These are phyloP conservation scores for Gentiana straminea DNA, from an alignment of 257 asterid species.

Conservation along the genomic window DNA sequence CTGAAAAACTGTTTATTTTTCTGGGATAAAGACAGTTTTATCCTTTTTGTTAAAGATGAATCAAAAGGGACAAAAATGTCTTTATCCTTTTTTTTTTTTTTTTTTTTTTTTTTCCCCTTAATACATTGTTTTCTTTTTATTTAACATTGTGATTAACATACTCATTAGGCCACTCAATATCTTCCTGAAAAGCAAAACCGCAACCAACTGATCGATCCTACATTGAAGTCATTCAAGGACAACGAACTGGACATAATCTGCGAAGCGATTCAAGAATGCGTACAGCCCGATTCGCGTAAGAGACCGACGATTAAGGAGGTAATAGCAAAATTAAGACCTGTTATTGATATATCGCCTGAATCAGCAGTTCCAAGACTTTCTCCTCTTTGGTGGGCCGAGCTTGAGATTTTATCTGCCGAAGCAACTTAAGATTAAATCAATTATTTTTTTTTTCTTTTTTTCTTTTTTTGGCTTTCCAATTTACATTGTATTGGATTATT, in stretches of 20 bases:
- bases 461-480: too few species aligned
- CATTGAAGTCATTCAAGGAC: constrained; percentile 31
- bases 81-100: neutral
- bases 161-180: constrained; percentile 32
- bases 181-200: constrained; percentile 13
- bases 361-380: constrained; percentile 25
- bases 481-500: too few species aligned
- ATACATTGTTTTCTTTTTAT: neutral
- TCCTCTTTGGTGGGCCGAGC: constrained; percentile 32
- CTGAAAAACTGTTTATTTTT: too few species aligned
- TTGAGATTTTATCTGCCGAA: constrained; percentile 19
- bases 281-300: constrained; percentile 25
- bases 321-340: constrained; percentile 38
- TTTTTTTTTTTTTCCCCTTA: neutral
- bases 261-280: constrained; percentile 37
- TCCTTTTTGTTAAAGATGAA: too few species aligned
- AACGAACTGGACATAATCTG: constrained; percentile 44
- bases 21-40: too few species aligned
- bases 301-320: constrained; percentile 48
- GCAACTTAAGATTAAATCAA: neutral
- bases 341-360: constrained; percentile 30
- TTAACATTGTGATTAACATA: constrained; percentile 9
- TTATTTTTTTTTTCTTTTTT: too few species aligned
- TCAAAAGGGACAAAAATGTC: too few species aligned
- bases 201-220: constrained; percentile 49